Evolutionary conservation across 2,329 filamentous ascomycete species (phyloP), one percentile per base, ranked within the genome.

Genomic region (Gliomastix tumulicola): DNA sequence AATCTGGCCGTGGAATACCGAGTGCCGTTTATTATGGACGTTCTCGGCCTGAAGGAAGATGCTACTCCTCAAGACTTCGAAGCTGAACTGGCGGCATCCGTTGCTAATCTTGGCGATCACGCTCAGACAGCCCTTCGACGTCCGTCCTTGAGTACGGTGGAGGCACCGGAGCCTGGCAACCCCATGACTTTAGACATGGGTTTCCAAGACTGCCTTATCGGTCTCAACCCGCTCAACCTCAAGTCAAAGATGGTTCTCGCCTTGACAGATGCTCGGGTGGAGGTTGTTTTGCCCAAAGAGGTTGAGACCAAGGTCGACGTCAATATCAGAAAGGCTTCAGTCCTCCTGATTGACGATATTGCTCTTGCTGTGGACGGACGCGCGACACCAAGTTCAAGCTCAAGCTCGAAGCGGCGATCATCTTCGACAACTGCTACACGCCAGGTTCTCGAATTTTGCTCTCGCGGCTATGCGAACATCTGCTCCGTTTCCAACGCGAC

Each of bases 1-100:
- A 88, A 94, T 42, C 48, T 94, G 5, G 82, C 79, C 41, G 59
- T 88, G n/a, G 94, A 98, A 54, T 98, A 98, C 56, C 82, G 83
- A 13, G 84, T 97, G 5, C 76, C 86, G 1, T 87, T 85, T 0
- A 59, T 96, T 1, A 82, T 94, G 68, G 86, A 88, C 36, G 59
- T 94, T 6, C 71, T 94, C 7, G 82, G 79, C 1, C 68, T 94
- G 3, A 69, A 71, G 12, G 76, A 82, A 13, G 75, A 84, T 45
- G 70, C 76, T 5, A 82, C 79, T 2, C 70, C 76, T 0, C 79
- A 89, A 42, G 84, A 89, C 27, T 71, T 92, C 32, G 84, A 88
- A 33, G 69, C 77, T 17, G 79, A 81, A 34, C 74, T 96, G 41
- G 84, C 85, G 11, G 79, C 80, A 6, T 95, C 88, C 4, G 79